Percentiles rank a stretch among this genome's conserved stretches.
phyloP scores from a whole-genome alignment of 2,329 filamentous ascomycete genomes.

The Teratosphaeria epicoccoides region DNA sequence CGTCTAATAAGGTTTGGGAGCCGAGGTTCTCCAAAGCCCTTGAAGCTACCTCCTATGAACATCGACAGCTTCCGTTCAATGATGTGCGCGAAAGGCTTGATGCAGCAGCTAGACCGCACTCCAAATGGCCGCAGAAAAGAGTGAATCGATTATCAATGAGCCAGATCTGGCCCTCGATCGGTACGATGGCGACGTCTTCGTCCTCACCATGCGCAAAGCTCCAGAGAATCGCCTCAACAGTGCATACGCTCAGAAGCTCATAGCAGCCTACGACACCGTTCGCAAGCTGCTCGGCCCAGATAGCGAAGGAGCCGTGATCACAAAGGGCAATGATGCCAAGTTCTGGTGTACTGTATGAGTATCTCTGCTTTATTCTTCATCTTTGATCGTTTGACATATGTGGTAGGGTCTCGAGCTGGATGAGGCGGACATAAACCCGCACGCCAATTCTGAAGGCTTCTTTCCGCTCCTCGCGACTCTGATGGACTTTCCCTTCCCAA shows the following conservation, averaged over 20 bases:
- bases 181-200: constrained; percentile 37
- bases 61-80: too few relatives aligned
- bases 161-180: constrained; percentile 36
- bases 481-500: constrained; percentile 32
- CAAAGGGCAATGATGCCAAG: constrained; percentile 40
- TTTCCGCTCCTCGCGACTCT: constrained; percentile 27
- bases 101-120: too few relatives aligned
- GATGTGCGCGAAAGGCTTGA: too few relatives aligned
- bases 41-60: too few relatives aligned
- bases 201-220: constrained; percentile 45
- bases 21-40: too few relatives aligned
- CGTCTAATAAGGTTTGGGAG: too few relatives aligned
- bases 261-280: constrained; percentile 39
- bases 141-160: constrained; percentile 26
- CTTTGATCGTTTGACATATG: not conserved
- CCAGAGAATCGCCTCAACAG: constrained; percentile 45
- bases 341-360: constrained; percentile 38
- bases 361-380: not conserved
- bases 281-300: constrained; percentile 38
- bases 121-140: constrained; percentile 7
- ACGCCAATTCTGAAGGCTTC: constrained; percentile 27
- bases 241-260: constrained; percentile 43
- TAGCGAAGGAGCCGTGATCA: constrained; percentile 43
- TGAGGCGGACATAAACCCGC: constrained; percentile 25
- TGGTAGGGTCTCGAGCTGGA: constrained; percentile 26